Evolutionary conservation across 441 rosid genomes (phyloP).

Genomic region (Mallotus repandus): DNA sequence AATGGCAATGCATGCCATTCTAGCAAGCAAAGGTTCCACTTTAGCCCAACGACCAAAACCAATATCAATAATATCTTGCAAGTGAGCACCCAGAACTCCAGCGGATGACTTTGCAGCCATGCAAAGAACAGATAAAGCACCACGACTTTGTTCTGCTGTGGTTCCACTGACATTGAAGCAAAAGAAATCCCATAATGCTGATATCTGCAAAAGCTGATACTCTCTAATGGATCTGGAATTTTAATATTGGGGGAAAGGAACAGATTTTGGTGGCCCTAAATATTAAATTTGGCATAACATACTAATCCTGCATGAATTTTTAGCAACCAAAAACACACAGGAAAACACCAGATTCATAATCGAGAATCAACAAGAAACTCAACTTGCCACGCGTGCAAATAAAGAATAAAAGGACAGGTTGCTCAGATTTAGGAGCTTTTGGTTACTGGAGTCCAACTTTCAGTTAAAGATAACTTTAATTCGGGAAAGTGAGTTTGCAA

Average conservation of each 20-base stretch:
- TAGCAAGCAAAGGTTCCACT: slow-evolving; percentile 92
- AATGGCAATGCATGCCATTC: slow-evolving; percentile 89
- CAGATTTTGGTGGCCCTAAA: background rate
- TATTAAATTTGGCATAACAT: background rate
- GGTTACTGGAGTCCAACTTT: no score
- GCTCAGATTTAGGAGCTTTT: no score
- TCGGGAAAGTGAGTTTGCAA: no score
- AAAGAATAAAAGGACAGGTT: background rate
- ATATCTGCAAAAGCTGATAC: slow-evolving; percentile 49
- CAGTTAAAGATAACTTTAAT: no score
- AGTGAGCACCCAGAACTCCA: slow-evolving; percentile 77
- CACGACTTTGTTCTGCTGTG: slow-evolving; percentile 89
- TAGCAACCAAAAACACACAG: background rate
- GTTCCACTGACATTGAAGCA: slow-evolving; percentile 92
- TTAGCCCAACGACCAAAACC: slow-evolving; percentile 99
- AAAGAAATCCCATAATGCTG: slow-evolving; percentile 96
- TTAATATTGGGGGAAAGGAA: background rate
- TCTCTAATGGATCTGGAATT: background rate
- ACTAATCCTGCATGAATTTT: background rate
- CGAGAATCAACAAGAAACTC: background rate
- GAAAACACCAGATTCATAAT: background rate
- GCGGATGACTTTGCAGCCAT: slow-evolving; percentile 96
- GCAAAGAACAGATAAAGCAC: slow-evolving; percentile 88
- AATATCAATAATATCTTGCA: slow-evolving; percentile 95
- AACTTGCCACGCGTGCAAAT: background rate